Evolutionary conservation across 345 rosid species (phyloP).

Genomic region (Salix caprea): DNA sequence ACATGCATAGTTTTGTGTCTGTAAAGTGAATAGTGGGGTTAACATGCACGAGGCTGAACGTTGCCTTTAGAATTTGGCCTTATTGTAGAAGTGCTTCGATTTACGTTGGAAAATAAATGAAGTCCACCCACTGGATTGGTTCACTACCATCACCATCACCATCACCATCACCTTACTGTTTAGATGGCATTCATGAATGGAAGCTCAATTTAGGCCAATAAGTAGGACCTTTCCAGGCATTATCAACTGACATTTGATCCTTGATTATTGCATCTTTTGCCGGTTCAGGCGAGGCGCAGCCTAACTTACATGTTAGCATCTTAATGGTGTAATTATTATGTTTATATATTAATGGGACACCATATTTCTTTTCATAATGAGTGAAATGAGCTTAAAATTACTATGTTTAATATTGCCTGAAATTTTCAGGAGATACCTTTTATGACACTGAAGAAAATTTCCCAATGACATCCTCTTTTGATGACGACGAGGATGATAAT

Average conservation of each 20-base stretch:
- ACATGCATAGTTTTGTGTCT: neutral
- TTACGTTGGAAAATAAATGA: neutral
- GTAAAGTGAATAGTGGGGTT: neutral
- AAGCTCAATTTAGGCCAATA: neutral
- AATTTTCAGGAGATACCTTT: conserved; percentile 66
- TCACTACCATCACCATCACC: no score
- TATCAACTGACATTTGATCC: neutral
- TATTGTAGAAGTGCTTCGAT: neutral
- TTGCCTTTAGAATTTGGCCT: neutral
- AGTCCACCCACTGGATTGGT: neutral
- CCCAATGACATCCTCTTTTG: conserved; percentile 21
- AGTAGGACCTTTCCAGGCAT: neutral
- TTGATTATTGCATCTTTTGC: neutral
- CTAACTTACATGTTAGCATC: neutral
- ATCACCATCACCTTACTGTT: neutral
- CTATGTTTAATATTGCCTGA: neutral
- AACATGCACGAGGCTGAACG: neutral
- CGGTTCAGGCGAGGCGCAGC: neutral
- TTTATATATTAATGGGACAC: neutral
- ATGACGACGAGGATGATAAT: conserved; percentile 41
- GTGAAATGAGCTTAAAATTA: conserved; percentile 3
- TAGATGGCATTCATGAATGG: neutral
- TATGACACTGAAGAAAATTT: conserved; percentile 74
- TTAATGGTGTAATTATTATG: neutral
- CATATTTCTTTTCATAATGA: neutral